A percentile compares a stretch with the other conserved stretches of the same genome.
Conservation (phyloP, 257 asterid genomes). For the Voacanga thouarsii region DNA sequence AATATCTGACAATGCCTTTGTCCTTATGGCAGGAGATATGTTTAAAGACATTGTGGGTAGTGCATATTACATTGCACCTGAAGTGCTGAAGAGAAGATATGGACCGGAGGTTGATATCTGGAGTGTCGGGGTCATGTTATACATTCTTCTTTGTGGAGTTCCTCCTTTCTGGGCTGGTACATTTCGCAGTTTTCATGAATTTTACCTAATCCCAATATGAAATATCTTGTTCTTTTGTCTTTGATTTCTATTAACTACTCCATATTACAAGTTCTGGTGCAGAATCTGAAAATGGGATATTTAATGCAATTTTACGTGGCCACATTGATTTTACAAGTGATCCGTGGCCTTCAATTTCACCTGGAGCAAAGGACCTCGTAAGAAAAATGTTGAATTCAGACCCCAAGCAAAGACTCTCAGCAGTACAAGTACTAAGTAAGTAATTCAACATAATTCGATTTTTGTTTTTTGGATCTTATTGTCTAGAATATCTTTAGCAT, state of each 20-base stretch:
- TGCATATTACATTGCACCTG: slow-evolving; percentile 96
- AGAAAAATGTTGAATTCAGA: slow-evolving; percentile 74
- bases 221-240: background rate
- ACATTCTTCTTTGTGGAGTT: slow-evolving; percentile 10
- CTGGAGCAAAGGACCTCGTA: slow-evolving; percentile 87
- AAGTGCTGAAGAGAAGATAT: slow-evolving; percentile 80
- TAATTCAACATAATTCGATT: background rate
- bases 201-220: background rate
- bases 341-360: slow-evolving; percentile 93
- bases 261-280: background rate
- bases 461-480: background rate
- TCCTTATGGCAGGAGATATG: slow-evolving; percentile 50
- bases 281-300: slow-evolving; percentile 91
- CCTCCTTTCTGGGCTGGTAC: background rate
- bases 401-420: slow-evolving; percentile 84
- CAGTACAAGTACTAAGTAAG: slow-evolving; percentile 81
- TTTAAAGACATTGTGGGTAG: slow-evolving; percentile 96
- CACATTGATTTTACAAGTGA: slow-evolving; percentile 79
- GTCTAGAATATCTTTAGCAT: background rate
- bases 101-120: slow-evolving; percentile 97
- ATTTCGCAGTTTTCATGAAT: background rate
- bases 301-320: slow-evolving; percentile 76
- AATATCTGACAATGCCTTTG: too few relatives aligned
- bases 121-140: slow-evolving; percentile 94
- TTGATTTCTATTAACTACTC: background rate